Base-by-base conservation (phyloP, 352 stramenopile species). In the Pythium plurisporium region DNA sequence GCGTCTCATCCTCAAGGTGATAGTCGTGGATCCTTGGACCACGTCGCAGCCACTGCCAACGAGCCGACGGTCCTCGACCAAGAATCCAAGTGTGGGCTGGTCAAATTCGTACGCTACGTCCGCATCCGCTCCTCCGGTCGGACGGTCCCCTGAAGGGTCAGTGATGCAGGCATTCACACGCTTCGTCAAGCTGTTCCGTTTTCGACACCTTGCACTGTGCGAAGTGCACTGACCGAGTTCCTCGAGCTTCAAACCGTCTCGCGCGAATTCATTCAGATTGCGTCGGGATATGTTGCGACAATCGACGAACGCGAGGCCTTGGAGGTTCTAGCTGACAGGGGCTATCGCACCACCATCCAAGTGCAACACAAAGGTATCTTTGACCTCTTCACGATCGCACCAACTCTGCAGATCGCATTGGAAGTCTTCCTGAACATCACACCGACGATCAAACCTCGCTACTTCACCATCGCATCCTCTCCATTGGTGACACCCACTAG, bases 401-500 rank as follows among this genome's bases (percentile, higher is more conserved):
- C 77, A 31, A 84, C 64, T 37, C 62, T 87, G 1, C 42, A 46
- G 22, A 72, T 79, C 19, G 63, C 70, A 0, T 66, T 83, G 14
- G 65, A 79, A 43, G 91, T 98, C 19, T 76, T 99, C 15, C 67
- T 82, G 41, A 79, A 92, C 51, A 61, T 98, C 23, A 79, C 84
- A 30, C 88, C 91, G 11, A 68, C 79, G 17, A 75, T 98, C 25
- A 86, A 96, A 57, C 90, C 95, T 8, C 77, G 95, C 1, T 87
- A 93, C 49, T 98, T 97, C 69, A 97, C 94, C 0, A 98, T 99
- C 55, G 82, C 89, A 1, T 98, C 87, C 1, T 98, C 87, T n/a
- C 70, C 76, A 14, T 55, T 62, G 37, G 62, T 87, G 25, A 67
- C 90, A 55, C 77, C 87, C 4, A 73, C 69, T 2, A 68, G 72